A percentile compares a stretch with the other conserved stretches of the same genome.
Conservation (phyloP, 2,329 filamentous ascomycete species). For the Aulographum hederae region DNA sequence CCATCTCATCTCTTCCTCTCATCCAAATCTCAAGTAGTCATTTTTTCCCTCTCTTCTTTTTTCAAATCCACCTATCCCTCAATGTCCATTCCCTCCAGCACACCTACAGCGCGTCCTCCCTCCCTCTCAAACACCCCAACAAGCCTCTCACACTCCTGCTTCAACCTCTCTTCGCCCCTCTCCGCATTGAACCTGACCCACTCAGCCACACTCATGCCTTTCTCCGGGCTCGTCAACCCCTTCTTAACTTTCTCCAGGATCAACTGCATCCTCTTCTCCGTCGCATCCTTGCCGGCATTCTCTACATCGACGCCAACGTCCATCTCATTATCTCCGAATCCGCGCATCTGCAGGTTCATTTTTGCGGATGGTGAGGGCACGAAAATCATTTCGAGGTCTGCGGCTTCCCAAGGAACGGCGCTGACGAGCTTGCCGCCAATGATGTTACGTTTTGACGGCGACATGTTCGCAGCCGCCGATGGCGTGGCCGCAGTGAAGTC, state of each 20-base stretch:
- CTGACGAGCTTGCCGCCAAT: conserved; percentile 31
- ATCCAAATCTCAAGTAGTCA: no score
- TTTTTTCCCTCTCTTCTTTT: no score
- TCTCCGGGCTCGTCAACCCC: conserved; percentile 57
- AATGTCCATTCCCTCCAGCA: conserved; percentile 60
- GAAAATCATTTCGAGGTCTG: conserved; percentile 61
- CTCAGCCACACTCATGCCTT: conserved; percentile 80
- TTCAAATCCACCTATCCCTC: no score
- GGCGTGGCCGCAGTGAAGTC: conserved; percentile 22
- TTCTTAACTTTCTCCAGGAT: conserved; percentile 35
- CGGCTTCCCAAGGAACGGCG: conserved; percentile 47
- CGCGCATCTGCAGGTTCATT: not conserved
- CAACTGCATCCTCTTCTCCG: conserved; percentile 8
- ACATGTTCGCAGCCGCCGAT: no score
- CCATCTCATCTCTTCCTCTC: no score
- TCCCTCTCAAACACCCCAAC: conserved; percentile 72
- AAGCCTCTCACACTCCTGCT: conserved; percentile 64
- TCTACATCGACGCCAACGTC: conserved; percentile 15
- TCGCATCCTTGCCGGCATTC: conserved; percentile 6
- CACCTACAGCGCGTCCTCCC: conserved; percentile 58
- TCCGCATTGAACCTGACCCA: conserved; percentile 76
- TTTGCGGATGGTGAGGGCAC: conserved; percentile 20
- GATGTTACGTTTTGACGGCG: conserved; percentile 26
- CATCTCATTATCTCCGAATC: conserved; percentile 9
- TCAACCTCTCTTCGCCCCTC: conserved; percentile 62